These are phyloP conservation scores for Talaromyces verruculosus DNA, from an alignment of 2,329 filamentous ascomycete genomes.

Conservation along the genomic window DNA sequence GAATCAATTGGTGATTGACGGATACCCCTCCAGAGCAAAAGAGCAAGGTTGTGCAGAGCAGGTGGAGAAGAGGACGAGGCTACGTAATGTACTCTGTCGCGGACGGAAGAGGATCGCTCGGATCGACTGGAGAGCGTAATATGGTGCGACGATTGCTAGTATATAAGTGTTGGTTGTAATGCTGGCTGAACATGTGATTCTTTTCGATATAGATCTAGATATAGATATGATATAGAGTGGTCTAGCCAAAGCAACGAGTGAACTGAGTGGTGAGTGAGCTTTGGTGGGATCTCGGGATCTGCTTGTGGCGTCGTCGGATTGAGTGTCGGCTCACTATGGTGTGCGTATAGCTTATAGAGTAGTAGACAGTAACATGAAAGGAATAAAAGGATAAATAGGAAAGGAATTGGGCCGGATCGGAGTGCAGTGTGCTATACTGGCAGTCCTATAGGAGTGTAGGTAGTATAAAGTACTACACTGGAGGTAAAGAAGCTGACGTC, in stretches of 20 bases:
- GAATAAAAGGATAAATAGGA: background rate
- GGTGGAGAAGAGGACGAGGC: slow-evolving; percentile 12
- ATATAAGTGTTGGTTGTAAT: background rate
- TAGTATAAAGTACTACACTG: too few species aligned
- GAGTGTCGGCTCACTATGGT: background rate
- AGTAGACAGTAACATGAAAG: background rate
- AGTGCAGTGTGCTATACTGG: background rate
- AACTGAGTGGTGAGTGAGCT: slow-evolving; percentile 1
- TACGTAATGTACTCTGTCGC: slow-evolving; percentile 1
- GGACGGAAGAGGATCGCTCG: slow-evolving; percentile 1
- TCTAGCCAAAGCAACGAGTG: background rate
- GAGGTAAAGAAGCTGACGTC: slow-evolving; percentile 4
- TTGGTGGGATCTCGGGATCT: slow-evolving; percentile 3
- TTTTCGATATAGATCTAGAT: background rate
- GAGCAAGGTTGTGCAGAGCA: slow-evolving; percentile 1
- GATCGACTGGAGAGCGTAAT: background rate
- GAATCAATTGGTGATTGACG: slow-evolving; percentile 7
- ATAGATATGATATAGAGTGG: background rate
- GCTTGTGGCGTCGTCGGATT: background rate
- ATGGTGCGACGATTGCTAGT: background rate
- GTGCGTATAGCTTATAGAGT: background rate
- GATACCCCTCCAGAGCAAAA: background rate
- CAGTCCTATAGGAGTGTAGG: background rate
- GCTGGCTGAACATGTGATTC: background rate
- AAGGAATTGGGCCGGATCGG: background rate